Evolutionary conservation across 2,329 filamentous ascomycete species (phyloP).

Genomic region (Diaporthe sp.): DNA sequence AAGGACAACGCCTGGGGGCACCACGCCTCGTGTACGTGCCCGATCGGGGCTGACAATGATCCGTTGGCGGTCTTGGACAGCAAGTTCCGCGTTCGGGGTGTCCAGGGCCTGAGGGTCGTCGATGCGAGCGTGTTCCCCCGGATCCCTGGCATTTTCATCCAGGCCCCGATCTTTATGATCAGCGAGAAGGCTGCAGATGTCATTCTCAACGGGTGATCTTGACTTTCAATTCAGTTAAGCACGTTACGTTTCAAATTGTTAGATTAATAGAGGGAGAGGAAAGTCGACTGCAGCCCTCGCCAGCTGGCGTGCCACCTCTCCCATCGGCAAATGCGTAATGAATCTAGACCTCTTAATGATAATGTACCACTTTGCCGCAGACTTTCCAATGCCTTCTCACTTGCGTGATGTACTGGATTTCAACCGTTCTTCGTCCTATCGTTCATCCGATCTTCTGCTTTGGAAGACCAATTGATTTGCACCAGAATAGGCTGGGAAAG

Average conservation of each 20-base stretch:
- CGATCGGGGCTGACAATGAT: constrained; percentile 25
- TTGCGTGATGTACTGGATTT: background rate
- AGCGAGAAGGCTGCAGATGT: constrained; percentile 69
- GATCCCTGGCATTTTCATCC: constrained; percentile 58
- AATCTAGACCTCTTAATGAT: background rate
- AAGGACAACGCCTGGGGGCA: constrained; percentile 29
- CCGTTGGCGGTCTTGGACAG: constrained; percentile 59
- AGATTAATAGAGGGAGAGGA: background rate
- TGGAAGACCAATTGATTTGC: background rate
- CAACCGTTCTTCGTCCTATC: background rate
- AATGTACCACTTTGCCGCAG: too few relatives aligned
- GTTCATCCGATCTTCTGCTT: constrained; percentile 3
- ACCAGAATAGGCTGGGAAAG: background rate
- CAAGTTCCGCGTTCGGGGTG: constrained; percentile 65
- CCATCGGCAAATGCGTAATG: background rate
- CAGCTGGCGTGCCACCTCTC: background rate
- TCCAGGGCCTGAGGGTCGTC: constrained; percentile 65
- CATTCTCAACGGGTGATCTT: constrained; percentile 49
- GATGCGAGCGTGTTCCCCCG: constrained; percentile 66
- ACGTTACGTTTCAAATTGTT: background rate
- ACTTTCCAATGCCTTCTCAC: background rate
- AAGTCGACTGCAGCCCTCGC: background rate
- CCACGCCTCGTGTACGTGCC: constrained; percentile 30
- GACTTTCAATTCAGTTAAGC: background rate
- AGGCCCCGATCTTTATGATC: constrained; percentile 44